These are phyloP conservation scores for Globisporangium rhizosaccharum DNA, from an alignment of 352 stramenopile genomes.

Conservation along the genomic window DNA sequence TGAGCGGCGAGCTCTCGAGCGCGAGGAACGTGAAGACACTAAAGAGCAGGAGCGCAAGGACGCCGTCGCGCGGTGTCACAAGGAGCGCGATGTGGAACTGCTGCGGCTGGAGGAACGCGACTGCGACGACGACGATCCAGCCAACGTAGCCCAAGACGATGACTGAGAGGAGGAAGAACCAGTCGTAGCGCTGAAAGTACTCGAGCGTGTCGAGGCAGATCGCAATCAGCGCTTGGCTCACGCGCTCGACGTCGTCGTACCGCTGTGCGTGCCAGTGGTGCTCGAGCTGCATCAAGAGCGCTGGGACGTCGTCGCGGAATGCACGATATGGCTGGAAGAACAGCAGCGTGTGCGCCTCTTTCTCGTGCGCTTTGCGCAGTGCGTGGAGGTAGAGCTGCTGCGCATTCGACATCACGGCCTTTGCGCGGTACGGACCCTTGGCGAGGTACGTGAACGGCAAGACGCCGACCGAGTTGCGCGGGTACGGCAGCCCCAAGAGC, in stretches of 20 bases:
- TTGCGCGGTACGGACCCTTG: constrained; percentile 52
- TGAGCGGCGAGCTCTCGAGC: constrained; percentile 59
- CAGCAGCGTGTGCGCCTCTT: constrained; percentile 49
- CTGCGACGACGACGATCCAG: constrained; percentile 61
- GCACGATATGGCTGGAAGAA: constrained; percentile 49
- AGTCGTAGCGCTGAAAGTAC: constrained; percentile 85
- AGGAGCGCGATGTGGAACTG: constrained; percentile 26
- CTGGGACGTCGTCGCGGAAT: constrained; percentile 38
- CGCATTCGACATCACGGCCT: constrained; percentile 68
- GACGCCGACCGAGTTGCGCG: constrained; percentile 79
- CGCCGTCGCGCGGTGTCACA: constrained; percentile 1
- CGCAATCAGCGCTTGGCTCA: constrained; percentile 64
- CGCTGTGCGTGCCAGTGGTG: constrained; percentile 12
- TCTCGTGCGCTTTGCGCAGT: constrained; percentile 58
- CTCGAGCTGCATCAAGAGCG: constrained; percentile 23
- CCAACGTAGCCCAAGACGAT: constrained; percentile 74
- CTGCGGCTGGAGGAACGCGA: constrained; percentile 49
- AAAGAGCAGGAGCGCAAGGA: constrained; percentile 30
- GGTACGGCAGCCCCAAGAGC: constrained; percentile 66
- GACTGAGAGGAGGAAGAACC: constrained; percentile 70
- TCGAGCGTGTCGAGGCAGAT: constrained; percentile 68
- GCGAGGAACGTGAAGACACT: constrained; percentile 29
- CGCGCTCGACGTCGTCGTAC: constrained; percentile 30
- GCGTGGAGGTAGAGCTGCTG: constrained; percentile 66
- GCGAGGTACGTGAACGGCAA: constrained; percentile 68